These are phyloP conservation scores for Paraurostyla sp. DNA, from an alignment of 73 alveolate species.

Conservation along the genomic window DNA sequence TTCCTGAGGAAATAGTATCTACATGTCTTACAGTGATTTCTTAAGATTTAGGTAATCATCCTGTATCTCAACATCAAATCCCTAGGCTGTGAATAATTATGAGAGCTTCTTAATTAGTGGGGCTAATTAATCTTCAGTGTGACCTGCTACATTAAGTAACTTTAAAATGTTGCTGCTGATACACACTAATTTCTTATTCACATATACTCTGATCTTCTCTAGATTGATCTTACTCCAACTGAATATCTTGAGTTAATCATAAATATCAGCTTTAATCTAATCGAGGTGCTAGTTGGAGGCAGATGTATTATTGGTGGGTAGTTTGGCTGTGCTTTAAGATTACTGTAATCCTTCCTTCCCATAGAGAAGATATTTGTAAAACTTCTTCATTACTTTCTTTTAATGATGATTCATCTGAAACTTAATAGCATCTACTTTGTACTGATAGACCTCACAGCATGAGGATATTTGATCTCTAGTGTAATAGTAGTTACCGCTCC, in stretches of 20 bases:
- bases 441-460: slow-evolving; percentile 82
- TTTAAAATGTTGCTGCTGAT: not conserved
- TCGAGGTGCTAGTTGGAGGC: not conserved
- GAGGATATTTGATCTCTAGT: slow-evolving; percentile 59
- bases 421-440: slow-evolving; percentile 74
- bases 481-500: slow-evolving; percentile 75
- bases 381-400: slow-evolving; percentile 85
- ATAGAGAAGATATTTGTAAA: slow-evolving; percentile 74
- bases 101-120: not conserved
- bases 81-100: not conserved
- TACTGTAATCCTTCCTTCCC: slow-evolving; percentile 37
- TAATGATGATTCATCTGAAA: slow-evolving; percentile 72
- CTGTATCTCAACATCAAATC: not conserved
- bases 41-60: not conserved
- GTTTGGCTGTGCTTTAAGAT: slow-evolving; percentile 56
- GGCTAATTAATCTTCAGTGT: not conserved
- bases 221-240: not conserved
- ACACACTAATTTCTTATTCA: slow-evolving; percentile 23
- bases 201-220: slow-evolving; percentile 32
- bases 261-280: not conserved
- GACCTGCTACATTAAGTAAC: not conserved
- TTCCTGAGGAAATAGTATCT: slow-evolving; percentile 42
- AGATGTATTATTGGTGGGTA: not conserved
- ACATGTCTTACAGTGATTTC: slow-evolving; percentile 16
- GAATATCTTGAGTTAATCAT: not conserved